Percentiles rank a stretch among this genome's conserved stretches.
phyloP scores from a whole-genome alignment of 257 asterid species.

The Przewalskia tangutica region DNA sequence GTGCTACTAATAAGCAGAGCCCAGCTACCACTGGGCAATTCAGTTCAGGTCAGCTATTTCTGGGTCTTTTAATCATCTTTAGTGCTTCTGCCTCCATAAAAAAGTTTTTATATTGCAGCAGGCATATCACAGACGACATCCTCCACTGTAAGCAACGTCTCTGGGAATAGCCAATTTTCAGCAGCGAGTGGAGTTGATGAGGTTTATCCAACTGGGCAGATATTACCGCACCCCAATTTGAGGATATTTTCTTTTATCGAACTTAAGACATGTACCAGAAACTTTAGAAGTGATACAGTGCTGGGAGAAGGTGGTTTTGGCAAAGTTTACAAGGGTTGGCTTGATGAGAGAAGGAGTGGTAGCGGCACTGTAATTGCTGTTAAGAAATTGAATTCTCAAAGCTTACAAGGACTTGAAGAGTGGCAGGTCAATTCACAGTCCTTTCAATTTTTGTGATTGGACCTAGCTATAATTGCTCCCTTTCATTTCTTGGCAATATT shows the following conservation, averaged over 20 bases:
- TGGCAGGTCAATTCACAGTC: constrained; percentile 48
- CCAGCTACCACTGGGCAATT: not conserved
- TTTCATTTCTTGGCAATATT: not conserved
- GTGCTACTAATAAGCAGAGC: not conserved
- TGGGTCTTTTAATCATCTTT: too few relatives aligned
- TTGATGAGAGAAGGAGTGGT: constrained; percentile 37
- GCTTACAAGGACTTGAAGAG: constrained; percentile 66
- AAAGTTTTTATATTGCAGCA: constrained; percentile 16
- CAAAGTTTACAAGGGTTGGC: constrained; percentile 83
- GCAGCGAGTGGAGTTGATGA: constrained; percentile 17
- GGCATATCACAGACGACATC: constrained; percentile 23
- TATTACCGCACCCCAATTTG: constrained; percentile 49
- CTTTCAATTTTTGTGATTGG: not conserved
- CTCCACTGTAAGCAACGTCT: constrained; percentile 16
- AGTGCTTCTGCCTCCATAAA: not conserved
- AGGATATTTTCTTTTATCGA: constrained; percentile 50
- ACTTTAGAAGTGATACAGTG: constrained; percentile 59
- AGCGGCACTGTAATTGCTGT: constrained; percentile 57
- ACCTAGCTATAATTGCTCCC: too few relatives aligned
- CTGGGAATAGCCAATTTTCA: constrained; percentile 26
- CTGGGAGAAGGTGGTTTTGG: constrained; percentile 98
- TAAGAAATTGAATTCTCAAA: constrained; percentile 60
- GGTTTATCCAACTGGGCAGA: constrained; percentile 22
- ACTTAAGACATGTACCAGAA: constrained; percentile 58
- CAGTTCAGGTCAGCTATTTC: not conserved